Percentiles rank a stretch among this genome's conserved stretches.
These are phyloP conservation scores for Cercospora berteroae DNA, from an alignment of 2,329 filamentous ascomycete species.

Conservation along the genomic window DNA sequence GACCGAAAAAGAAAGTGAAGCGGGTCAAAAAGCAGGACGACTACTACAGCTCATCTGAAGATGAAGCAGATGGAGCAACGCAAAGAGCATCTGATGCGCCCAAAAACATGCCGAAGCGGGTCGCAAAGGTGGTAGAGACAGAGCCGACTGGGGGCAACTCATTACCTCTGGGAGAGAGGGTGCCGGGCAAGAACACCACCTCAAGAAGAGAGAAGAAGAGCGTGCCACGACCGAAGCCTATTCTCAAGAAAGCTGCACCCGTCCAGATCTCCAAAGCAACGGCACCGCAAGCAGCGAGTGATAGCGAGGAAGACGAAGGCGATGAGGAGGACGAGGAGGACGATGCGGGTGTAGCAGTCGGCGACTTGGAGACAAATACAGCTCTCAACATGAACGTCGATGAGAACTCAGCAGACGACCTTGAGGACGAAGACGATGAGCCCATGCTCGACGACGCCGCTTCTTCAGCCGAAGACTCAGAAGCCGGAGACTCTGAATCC, in stretches of 20 bases:
- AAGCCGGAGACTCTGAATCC: conserved; percentile 30
- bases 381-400: conserved; percentile 24
- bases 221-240: conserved; percentile 20
- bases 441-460: conserved; percentile 21
- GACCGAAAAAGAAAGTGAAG: conserved; percentile 53
- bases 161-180: conserved; percentile 9
- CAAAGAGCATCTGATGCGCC: conserved; percentile 32
- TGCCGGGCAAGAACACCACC: conserved; percentile 19
- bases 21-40: conserved; percentile 60
- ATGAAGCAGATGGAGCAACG: conserved; percentile 42
- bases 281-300: conserved; percentile 10
- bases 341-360: conserved; percentile 14
- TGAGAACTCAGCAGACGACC: conserved; percentile 30
- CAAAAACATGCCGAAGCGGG: conserved; percentile 21
- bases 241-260: conserved; percentile 22
- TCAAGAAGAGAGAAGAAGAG: conserved; percentile 15
- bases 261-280: conserved; percentile 11
- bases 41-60: conserved; percentile 65
- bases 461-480: conserved; percentile 22
- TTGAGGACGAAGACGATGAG: conserved; percentile 46
- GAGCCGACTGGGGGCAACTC: conserved; percentile 10
- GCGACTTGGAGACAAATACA: conserved; percentile 24
- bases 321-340: conserved; percentile 19
- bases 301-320: conserved; percentile 15
- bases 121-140: conserved; percentile 12